phyloP scores from a whole-genome alignment of 78 protist genomes.

The Planoprotostelium fungivorum region DNA sequence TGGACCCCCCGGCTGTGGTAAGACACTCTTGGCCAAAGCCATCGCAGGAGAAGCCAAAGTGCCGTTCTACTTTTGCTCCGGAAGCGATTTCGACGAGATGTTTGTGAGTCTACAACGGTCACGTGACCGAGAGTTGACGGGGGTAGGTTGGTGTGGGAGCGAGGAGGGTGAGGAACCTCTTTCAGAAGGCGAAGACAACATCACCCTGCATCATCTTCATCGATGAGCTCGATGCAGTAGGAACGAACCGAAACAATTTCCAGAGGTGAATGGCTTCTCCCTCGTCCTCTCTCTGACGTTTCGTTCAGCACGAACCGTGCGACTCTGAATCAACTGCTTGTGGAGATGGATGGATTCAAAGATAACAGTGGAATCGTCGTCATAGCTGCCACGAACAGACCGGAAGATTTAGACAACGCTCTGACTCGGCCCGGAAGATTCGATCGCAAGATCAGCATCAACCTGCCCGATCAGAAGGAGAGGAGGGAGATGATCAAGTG shows the following conservation, averaged over 20 bases:
- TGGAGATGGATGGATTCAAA: constrained; percentile 79
- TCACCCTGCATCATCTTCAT: constrained; percentile 91
- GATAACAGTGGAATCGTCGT: constrained; percentile 80
- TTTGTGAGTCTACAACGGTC: constrained; percentile 35
- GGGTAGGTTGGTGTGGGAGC: constrained; percentile 90
- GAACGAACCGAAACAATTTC: constrained; percentile 62
- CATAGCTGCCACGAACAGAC: constrained; percentile 92
- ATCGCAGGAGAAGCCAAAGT: constrained; percentile 91
- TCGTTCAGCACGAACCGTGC: background rate
- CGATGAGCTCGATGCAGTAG: constrained; percentile 95
- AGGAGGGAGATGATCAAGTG: constrained; percentile 43
- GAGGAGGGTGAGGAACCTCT: constrained; percentile 87
- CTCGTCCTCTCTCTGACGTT: background rate
- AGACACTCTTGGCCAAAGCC: constrained; percentile 92
- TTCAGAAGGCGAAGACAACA: constrained; percentile 62
- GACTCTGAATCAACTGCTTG: constrained; percentile 89
- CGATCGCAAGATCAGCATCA: constrained; percentile 74
- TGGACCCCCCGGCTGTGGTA: constrained; percentile 96
- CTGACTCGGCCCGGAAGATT: constrained; percentile 91
- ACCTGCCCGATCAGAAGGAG: constrained; percentile 75
- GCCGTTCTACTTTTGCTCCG: constrained; percentile 78
- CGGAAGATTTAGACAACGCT: constrained; percentile 84
- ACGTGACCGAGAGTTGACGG: background rate
- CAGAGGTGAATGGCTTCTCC: constrained; percentile 13
- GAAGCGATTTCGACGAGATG: constrained; percentile 92